Percentiles rank a stretch among this genome's conserved stretches.
Conservation (phyloP, 2,329 filamentous ascomycete species). For the Cladosporium austrohemisphaericum region DNA sequence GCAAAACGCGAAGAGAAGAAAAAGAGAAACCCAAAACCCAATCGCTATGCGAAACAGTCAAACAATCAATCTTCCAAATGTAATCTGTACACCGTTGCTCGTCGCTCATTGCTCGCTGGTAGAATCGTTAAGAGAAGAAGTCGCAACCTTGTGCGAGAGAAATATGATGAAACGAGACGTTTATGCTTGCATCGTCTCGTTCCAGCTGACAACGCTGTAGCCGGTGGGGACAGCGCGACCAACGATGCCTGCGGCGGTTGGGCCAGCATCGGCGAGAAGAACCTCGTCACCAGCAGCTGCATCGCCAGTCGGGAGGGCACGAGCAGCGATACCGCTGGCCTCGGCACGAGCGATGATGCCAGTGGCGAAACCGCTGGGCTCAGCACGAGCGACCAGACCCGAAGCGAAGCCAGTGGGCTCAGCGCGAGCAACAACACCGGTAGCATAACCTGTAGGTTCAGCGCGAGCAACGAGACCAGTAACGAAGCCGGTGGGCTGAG, state of each 20-base stretch:
- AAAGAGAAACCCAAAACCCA: neutral
- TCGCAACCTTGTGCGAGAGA: neutral
- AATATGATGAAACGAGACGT: neutral
- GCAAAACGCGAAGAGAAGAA: too few species aligned
- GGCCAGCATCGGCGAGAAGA: neutral
- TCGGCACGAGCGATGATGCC: neutral
- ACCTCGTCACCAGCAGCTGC: neutral
- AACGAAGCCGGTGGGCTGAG: neutral
- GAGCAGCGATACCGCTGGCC: neutral
- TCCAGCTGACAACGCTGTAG: constrained; percentile 19
- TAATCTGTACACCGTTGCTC: neutral
- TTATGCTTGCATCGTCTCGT: constrained; percentile 14
- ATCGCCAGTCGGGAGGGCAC: neutral
- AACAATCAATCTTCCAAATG: neutral
- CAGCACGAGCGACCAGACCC: neutral
- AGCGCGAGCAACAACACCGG: neutral
- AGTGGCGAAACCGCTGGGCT: neutral
- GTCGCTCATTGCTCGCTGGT: neutral
- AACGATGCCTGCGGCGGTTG: neutral
- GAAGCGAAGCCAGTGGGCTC: neutral
- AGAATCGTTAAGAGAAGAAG: neutral
- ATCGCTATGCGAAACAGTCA: constrained; percentile 11
- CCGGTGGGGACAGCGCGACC: neutral
- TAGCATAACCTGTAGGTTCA: neutral
- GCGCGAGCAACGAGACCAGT: neutral